These are phyloP conservation scores for Sarocladiaceae sp. DNA, from an alignment of 2,329 filamentous ascomycete genomes.

Conservation along the genomic window DNA sequence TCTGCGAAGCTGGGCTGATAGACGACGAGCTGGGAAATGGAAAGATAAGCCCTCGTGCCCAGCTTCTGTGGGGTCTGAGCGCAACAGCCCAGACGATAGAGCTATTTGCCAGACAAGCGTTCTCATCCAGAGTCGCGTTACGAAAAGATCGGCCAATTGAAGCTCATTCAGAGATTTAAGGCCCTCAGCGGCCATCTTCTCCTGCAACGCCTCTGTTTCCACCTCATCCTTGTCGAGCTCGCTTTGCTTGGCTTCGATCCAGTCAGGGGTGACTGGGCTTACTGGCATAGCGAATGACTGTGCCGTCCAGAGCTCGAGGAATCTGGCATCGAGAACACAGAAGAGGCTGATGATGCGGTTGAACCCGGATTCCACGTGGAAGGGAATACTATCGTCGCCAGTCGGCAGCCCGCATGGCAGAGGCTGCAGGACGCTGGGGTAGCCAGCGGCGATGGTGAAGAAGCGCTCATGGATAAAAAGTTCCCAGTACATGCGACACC, in stretches of 20 bases:
- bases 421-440: slow-evolving; percentile 28
- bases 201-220: slow-evolving; percentile 22
- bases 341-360: slow-evolving; percentile 31
- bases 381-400: slow-evolving; percentile 26
- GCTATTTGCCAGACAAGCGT: slow-evolving; percentile 14
- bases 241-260: slow-evolving; percentile 34
- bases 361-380: slow-evolving; percentile 30
- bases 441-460: slow-evolving; percentile 43
- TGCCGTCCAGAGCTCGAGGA: slow-evolving; percentile 30
- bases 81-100: slow-evolving; percentile 26
- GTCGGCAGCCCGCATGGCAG: slow-evolving; percentile 24
- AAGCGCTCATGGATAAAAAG: slow-evolving; percentile 52
- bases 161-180: slow-evolving; percentile 26
- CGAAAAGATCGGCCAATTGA: slow-evolving; percentile 12
- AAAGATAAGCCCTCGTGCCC: slow-evolving; percentile 31
- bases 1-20: slow-evolving; percentile 31
- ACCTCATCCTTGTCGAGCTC: slow-evolving; percentile 32
- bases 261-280: slow-evolving; percentile 15
- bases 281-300: slow-evolving; percentile 21
- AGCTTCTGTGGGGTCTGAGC: slow-evolving; percentile 23
- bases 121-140: slow-evolving; percentile 12
- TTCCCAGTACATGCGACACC: slow-evolving; percentile 48
- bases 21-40: slow-evolving; percentile 31
- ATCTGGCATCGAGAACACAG: slow-evolving; percentile 29
- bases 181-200: slow-evolving; percentile 19